Evolutionary conservation across 257 asterid genomes (phyloP).

Genomic region (Ehretia macrophylla): DNA sequence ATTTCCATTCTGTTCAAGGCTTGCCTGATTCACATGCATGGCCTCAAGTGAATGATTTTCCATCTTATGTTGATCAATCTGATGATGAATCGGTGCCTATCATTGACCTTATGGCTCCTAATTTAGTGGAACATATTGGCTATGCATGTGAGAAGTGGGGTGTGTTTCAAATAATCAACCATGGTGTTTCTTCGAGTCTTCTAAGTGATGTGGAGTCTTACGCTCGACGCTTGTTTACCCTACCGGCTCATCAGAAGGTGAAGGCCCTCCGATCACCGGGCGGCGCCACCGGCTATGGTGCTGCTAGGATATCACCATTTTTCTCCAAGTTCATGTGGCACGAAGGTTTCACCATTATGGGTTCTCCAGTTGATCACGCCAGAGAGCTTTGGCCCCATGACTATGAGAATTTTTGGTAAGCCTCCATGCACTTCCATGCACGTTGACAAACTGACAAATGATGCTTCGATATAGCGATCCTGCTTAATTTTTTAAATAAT

Average conservation of each 20-base stretch:
- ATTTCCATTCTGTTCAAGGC: constrained; percentile 36
- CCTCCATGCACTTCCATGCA: constrained; percentile 26
- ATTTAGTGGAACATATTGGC: constrained; percentile 41
- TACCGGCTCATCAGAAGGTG: constrained; percentile 41
- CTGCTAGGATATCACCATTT: constrained; percentile 61
- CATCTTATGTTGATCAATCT: background rate
- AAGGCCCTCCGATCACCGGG: constrained; percentile 43
- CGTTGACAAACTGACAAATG: background rate
- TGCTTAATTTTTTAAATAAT: too few species aligned
- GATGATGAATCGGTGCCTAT: constrained; percentile 23
- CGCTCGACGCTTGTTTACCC: constrained; percentile 38
- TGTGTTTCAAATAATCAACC: constrained; percentile 52
- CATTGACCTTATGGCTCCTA: constrained; percentile 43
- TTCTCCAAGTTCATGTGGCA: constrained; percentile 75
- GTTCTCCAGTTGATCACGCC: constrained; percentile 65
- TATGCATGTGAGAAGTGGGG: constrained; percentile 65
- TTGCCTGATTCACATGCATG: constrained; percentile 69
- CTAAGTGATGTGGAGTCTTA: constrained; percentile 48
- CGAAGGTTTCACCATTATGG: constrained; percentile 81
- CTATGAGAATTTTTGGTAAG: constrained; percentile 55
- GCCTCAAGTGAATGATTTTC: constrained; percentile 24
- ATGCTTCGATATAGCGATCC: background rate
- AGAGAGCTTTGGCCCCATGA: constrained; percentile 65
- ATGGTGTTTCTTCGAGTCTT: constrained; percentile 34
- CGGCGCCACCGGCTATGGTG: constrained; percentile 77